Percentiles rank a stretch among this genome's conserved stretches.
Evolutionary conservation across 2,329 filamentous ascomycete genomes (phyloP).

Genomic region (Xylaria sp.): DNA sequence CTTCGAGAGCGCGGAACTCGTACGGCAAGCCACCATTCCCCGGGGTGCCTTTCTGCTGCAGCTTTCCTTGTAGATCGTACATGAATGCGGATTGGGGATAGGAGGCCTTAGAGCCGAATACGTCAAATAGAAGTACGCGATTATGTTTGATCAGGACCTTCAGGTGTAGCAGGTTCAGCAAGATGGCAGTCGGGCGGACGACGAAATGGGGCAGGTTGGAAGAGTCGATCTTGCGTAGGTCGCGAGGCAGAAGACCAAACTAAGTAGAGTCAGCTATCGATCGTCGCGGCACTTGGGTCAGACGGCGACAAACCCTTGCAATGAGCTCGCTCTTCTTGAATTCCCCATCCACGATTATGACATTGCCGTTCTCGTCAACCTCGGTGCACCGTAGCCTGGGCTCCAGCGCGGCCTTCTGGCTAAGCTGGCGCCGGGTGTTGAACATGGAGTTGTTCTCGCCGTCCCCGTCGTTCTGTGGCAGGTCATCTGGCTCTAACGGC

Average conservation of each 20-base stretch:
- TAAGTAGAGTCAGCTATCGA: slow-evolving; percentile 40
- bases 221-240: slow-evolving; percentile 96
- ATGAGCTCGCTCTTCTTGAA: slow-evolving; percentile 98
- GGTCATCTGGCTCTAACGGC: slow-evolving; percentile 58
- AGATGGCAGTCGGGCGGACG: slow-evolving; percentile 86
- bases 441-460: slow-evolving; percentile 64
- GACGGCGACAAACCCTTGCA: slow-evolving; percentile 70
- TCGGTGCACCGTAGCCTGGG: slow-evolving; percentile 90
- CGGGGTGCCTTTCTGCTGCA: slow-evolving; percentile 74
- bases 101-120: slow-evolving; percentile 90
- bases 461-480: slow-evolving; percentile 62
- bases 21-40: slow-evolving; percentile 76
- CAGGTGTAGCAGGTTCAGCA: slow-evolving; percentile 95
- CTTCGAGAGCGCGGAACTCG: slow-evolving; percentile 94
- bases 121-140: slow-evolving; percentile 91
- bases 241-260: slow-evolving; percentile 91
- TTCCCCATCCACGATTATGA: slow-evolving; percentile 90
- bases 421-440: slow-evolving; percentile 69
- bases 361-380: slow-evolving; percentile 88
- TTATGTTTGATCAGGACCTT: slow-evolving; percentile 95
- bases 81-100: slow-evolving; percentile 97
- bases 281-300: not conserved
- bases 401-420: slow-evolving; percentile 79
- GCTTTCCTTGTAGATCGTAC: slow-evolving; percentile 92
- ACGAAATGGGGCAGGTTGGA: slow-evolving; percentile 94